Evolutionary conservation across 2,329 filamentous ascomycete genomes (phyloP), one percentile per base, ranked within the genome.

Genomic region (Aspergillus flavus): DNA sequence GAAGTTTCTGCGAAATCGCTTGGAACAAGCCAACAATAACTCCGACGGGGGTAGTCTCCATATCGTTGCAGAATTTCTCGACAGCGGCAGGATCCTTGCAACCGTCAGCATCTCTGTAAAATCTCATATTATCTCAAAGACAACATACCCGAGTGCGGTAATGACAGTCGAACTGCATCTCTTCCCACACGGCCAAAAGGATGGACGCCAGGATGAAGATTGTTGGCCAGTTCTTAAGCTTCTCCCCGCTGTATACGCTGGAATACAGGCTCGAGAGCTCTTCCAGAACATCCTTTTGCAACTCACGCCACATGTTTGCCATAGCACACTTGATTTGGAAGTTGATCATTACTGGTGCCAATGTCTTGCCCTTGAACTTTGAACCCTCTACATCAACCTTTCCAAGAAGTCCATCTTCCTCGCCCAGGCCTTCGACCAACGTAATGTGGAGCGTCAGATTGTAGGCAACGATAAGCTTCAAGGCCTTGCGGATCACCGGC

Each of bases 111-210:
- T n/a, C 41, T 39, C 26, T 45, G 32, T 19, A 23, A 32, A 32
- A n/a, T 21, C 30, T 9, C 23, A 52, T 52, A n/a, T 3, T 12
- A 11, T 43, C 21, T 45, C 5, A 23, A 59, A 21, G 36, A 19
- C 12, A 21, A 66, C 77, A 72, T 69, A 80, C 78, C 5, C 92
- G 93, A 4, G 96, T 90, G 58, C 94, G 91, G 85, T 97, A 98
- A 81, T 97, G 92, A 85, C 92, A 96, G 81, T 98, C 94, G 75
- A 97, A 98, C 79, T 98, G 94, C 89, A 98, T 97, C 85, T 97
- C 91, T 79, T 98, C 94, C 94, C 94, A 98, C 23, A 98, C 93
- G 12, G 92, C 92, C 55, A 98, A 85, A 39, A 98, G 87, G 67
- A 98, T 95, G 5, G 92, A 94, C 11, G 94, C 94, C 61, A 97